Conservation (phyloP, 2,329 filamentous ascomycete species). For the Colletotrichum eremochloae region DNA sequence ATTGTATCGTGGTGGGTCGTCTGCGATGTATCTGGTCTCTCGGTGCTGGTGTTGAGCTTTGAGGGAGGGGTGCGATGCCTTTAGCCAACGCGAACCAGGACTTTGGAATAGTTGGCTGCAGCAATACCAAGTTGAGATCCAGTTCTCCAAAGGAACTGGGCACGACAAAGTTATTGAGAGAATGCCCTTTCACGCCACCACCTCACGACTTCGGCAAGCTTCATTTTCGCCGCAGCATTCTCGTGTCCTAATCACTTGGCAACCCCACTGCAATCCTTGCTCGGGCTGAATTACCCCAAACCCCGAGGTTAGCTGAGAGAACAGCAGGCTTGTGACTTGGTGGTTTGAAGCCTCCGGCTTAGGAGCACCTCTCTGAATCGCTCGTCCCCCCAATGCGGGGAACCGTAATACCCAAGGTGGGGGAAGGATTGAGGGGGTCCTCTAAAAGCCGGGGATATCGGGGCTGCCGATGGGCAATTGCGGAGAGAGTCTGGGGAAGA, state of each 20-base stretch:
- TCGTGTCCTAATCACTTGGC: not conserved
- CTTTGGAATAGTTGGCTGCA: too few relatives aligned
- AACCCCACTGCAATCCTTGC: conserved; percentile 6
- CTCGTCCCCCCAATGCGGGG: conserved; percentile 23
- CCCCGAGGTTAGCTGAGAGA: conserved; percentile 25
- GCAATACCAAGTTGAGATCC: not conserved
- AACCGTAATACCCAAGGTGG: not conserved
- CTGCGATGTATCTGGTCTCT: too few relatives aligned
- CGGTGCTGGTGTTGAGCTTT: not conserved
- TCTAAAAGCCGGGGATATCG: conserved; percentile 16
- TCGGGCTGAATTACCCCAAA: conserved; percentile 29
- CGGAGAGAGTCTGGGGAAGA: conserved; percentile 35
- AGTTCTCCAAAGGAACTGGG: not conserved
- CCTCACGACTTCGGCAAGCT: conserved; percentile 12
- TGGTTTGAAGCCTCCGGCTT: conserved; percentile 1
- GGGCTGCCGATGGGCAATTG: conserved; percentile 17
- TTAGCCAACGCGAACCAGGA: not conserved
- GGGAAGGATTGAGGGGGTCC: not conserved
- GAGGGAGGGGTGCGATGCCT: not conserved
- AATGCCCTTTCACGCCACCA: not conserved
- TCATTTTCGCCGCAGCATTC: conserved; percentile 10
- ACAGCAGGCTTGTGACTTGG: conserved; percentile 2
- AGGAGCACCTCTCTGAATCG: not conserved
- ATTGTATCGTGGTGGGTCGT: not conserved
- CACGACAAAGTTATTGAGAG: conserved; percentile 5